A percentile compares a stretch with the other conserved stretches of the same genome.
Evolutionary conservation across 495 filamentous ascomycete species (phyloP).

Genomic region (Lepidopterella palustris): DNA sequence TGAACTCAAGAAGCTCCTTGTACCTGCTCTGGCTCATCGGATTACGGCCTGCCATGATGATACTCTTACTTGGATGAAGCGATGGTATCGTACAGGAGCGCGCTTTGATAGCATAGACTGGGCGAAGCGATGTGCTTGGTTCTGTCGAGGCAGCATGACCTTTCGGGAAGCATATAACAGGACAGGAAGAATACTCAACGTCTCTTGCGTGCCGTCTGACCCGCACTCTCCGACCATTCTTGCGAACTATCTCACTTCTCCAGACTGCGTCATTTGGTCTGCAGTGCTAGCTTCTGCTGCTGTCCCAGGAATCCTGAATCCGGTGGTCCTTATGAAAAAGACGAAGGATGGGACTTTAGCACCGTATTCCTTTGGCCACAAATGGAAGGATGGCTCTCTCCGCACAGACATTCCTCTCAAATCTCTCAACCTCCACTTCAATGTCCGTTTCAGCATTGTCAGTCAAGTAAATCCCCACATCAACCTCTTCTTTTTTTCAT

Average conservation of each 20-base stretch:
- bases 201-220: conserved; percentile 94
- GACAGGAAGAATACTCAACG: conserved; percentile 90
- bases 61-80: conserved; percentile 64
- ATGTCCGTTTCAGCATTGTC: conserved; percentile 95
- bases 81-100: conserved; percentile 90
- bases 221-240: conserved; percentile 89
- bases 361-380: conserved; percentile 90
- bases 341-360: conserved; percentile 62
- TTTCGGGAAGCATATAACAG: conserved; percentile 93
- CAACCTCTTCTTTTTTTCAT: conserved; percentile 97
- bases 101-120: conserved; percentile 90
- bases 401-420: conserved; percentile 94
- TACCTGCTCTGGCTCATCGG: conserved; percentile 74
- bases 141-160: conserved; percentile 78
- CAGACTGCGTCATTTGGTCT: conserved; percentile 97
- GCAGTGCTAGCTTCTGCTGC: conserved; percentile 93
- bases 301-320: conserved; percentile 91
- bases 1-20: conserved; percentile 75
- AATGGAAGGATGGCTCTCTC: conserved; percentile 95
- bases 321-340: conserved; percentile 96
- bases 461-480: conserved; percentile 96
- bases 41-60: conserved; percentile 81
- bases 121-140: conserved; percentile 84
- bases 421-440: conserved; percentile 90
- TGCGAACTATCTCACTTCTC: conserved; percentile 86